A percentile compares a stretch with the other conserved stretches of the same genome.
Evolutionary conservation across 768 basidiomycete genomes (phyloP).

Genomic region (Rhizopogon vesiculosus): DNA sequence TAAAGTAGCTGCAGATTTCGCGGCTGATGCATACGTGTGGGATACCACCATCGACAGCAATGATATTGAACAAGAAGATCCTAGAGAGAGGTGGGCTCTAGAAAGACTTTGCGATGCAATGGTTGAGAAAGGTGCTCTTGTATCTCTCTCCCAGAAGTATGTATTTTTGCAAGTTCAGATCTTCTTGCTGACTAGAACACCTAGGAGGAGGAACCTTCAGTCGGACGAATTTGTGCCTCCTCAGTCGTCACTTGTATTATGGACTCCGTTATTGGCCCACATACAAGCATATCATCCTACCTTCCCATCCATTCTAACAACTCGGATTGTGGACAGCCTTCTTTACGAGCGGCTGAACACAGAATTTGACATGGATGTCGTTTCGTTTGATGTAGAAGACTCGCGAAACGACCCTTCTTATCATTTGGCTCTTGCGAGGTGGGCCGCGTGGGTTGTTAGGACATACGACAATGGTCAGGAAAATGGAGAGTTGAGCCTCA

Average conservation of each 20-base stretch:
- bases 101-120: slow-evolving; percentile 65
- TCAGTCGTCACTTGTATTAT: slow-evolving; percentile 48
- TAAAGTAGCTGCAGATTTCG: slow-evolving; percentile 52
- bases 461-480: slow-evolving; percentile 29
- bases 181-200: slow-evolving; percentile 5
- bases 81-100: slow-evolving; percentile 62
- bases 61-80: slow-evolving; percentile 36
- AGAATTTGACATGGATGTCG: slow-evolving; percentile 9
- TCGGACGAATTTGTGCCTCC: slow-evolving; percentile 45
- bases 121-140: slow-evolving; percentile 65
- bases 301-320: slow-evolving; percentile 46
- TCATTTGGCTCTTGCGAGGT: slow-evolving; percentile 58
- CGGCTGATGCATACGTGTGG: slow-evolving; percentile 46
- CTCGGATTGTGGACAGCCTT: slow-evolving; percentile 37
- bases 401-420: slow-evolving; percentile 38
- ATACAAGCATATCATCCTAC: slow-evolving; percentile 50
- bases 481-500: slow-evolving; percentile 34
- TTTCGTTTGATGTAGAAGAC: slow-evolving; percentile 14
- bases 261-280: slow-evolving; percentile 61
- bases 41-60: slow-evolving; percentile 19
- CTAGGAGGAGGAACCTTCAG: slow-evolving; percentile 52
- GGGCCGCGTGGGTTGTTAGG: slow-evolving; percentile 61
- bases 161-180: slow-evolving; percentile 10
- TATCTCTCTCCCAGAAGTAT: slow-evolving; percentile 84
- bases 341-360: slow-evolving; percentile 13